Conservation (phyloP, 2,329 filamentous ascomycete species). For the Fusarium buxicola region DNA sequence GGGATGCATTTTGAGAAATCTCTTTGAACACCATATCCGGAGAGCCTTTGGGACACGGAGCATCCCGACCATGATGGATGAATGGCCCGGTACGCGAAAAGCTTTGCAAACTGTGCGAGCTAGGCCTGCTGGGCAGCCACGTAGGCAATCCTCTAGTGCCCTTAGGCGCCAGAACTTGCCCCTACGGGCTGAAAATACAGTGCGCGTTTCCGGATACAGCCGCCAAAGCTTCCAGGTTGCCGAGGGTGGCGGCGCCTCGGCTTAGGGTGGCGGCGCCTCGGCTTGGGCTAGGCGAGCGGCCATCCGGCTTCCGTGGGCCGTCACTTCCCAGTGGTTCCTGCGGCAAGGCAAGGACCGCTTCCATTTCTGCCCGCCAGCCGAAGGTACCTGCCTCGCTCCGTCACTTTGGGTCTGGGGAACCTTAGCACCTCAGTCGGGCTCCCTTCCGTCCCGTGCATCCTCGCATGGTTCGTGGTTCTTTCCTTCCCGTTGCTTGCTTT, state of each 20-base stretch:
- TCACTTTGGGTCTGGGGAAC: constrained; percentile 6
- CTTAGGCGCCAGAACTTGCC: no score
- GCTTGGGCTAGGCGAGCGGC: constrained; percentile 24
- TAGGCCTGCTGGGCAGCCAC: not conserved
- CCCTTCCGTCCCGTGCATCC: constrained; percentile 13
- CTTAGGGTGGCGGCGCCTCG: not conserved
- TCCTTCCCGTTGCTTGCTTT: not conserved
- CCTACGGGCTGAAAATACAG: constrained; percentile 23
- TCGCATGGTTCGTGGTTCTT: constrained; percentile 1
- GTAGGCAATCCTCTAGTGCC: not conserved
- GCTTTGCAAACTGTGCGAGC: not conserved
- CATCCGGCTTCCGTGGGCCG: constrained; percentile 23
- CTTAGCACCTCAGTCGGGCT: no score
- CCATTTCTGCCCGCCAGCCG: constrained; percentile 3
- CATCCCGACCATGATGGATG: no score
- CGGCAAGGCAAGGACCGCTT: not conserved
- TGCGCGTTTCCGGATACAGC: constrained; percentile 2
- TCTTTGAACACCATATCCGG: no score
- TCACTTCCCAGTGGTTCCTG: constrained; percentile 28
- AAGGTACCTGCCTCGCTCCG: constrained; percentile 25
- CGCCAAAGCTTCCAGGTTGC: no score
- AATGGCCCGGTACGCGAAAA: not conserved
- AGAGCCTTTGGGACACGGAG: no score
- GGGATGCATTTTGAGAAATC: not conserved
- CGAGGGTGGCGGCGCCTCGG: not conserved